Conservation (phyloP, 495 filamentous ascomycete species). For the Aspergillus indologenus region DNA sequence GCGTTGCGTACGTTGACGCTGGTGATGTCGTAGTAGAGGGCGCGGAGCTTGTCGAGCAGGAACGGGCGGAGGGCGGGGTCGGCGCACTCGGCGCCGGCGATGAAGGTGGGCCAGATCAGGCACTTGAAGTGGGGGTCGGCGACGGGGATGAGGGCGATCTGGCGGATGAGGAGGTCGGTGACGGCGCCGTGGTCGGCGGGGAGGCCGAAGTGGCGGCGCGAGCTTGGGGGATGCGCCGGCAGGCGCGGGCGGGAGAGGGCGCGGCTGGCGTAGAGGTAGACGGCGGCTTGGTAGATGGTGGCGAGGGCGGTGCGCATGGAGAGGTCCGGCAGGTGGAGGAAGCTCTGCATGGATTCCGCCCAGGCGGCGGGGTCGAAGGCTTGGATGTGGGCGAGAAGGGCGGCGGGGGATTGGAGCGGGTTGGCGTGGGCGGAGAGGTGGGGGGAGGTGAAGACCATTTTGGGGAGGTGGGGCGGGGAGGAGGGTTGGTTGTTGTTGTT, state of each 20-base stretch:
- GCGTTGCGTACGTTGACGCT: constrained; percentile 48
- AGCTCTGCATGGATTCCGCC: constrained; percentile 44
- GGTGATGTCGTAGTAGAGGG: constrained; percentile 38
- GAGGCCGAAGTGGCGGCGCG: constrained; percentile 26
- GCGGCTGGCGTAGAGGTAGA: constrained; percentile 46
- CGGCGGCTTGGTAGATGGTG: constrained; percentile 40
- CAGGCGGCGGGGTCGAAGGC: constrained; percentile 43
- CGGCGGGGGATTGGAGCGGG: constrained; percentile 32
- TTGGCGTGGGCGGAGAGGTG: constrained; percentile 26
- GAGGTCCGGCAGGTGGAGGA: constrained; percentile 34
- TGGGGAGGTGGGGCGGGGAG: constrained; percentile 25
- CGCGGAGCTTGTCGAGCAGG: constrained; percentile 35
- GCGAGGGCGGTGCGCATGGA: constrained; percentile 42
- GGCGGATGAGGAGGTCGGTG: constrained; percentile 35
- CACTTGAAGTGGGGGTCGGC: constrained; percentile 48
- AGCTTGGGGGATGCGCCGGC: constrained; percentile 27
- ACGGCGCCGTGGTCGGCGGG: constrained; percentile 34
- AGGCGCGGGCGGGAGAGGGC: constrained; percentile 35
- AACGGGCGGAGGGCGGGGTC: constrained; percentile 33
- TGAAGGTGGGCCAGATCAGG: constrained; percentile 49
- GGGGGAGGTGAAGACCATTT: constrained; percentile 27
- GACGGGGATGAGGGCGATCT: constrained; percentile 33
- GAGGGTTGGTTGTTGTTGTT: neutral
- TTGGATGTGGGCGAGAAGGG: constrained; percentile 42
- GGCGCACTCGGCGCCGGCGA: constrained; percentile 44